These are phyloP conservation scores for Alnus glutinosa DNA, from an alignment of 306 rosid genomes.

Conservation along the genomic window DNA sequence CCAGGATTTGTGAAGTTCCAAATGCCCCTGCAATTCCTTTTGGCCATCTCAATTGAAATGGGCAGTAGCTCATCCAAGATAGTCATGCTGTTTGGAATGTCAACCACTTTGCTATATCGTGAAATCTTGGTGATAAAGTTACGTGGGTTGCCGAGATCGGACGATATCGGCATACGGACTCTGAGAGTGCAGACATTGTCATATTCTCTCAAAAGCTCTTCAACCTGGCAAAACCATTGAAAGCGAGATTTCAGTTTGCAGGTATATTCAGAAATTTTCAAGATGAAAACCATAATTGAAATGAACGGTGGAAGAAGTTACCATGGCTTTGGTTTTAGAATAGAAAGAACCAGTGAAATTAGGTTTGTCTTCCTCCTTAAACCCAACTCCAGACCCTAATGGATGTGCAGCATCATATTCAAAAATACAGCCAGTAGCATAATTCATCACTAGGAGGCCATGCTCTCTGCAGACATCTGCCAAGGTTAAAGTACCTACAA, in stretches of 20 bases:
- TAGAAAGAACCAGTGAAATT: constrained; percentile 38
- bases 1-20: constrained; percentile 74
- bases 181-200: constrained; percentile 61
- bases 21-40: constrained; percentile 47
- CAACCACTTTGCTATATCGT: constrained; percentile 44
- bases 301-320: constrained; percentile 6
- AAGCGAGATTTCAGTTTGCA: constrained; percentile 7
- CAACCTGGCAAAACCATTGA: constrained; percentile 41
- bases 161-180: constrained; percentile 56
- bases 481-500: no score
- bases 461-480: no score
- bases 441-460: no score
- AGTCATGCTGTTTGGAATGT: constrained; percentile 57
- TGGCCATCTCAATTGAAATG: constrained; percentile 62
- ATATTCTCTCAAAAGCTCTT: constrained; percentile 56
- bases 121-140: constrained; percentile 60
- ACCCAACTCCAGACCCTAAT: no score
- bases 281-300: constrained; percentile 6
- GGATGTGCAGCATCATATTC: no score
- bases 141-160: constrained; percentile 55
- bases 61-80: constrained; percentile 62
- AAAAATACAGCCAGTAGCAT: no score
- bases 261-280: background rate
- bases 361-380: no score
- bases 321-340: constrained; percentile 55